Evolutionary conservation across 441 rosid genomes (phyloP), one percentile per base, ranked within the genome.

Genomic region (Biscutella laevigata): DNA sequence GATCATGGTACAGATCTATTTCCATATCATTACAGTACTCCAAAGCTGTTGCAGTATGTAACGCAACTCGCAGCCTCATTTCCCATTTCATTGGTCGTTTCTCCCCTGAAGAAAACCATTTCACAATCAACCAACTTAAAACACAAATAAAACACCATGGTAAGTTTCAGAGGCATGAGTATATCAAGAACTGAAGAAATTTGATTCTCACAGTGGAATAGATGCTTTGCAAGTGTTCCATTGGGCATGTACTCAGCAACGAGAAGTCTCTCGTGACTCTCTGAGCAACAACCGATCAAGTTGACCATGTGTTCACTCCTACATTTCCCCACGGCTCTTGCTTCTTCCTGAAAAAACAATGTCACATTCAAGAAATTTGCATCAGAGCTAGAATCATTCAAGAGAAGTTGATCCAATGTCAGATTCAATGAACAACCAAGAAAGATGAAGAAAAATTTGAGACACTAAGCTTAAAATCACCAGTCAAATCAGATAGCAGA

Each of bases 211-310:
- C 90, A 80, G 59, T 80, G 86, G 56, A 83, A 83, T 30, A 83
- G 81, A 70, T 83, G 90, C 57, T 80, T 83, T 10, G 87, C 87
- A 42, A 83, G 78, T 5, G 87, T 83, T 42, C 74, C 87, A 59
- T 80, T 67, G 20, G 86, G 76, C 90, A 77, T 80, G 50, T 60
- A 83, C 67, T 83, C 86, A 5, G 86, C 68, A n/a, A 83, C 82
- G 28, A 83, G 74, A 71, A 83, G 47, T 46, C 86, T 77, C 71
- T 83, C 87, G 20, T 83, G 80, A 24, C 77, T 83, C 34, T 80
- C 83, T 36, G 71, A 73, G 63, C 87, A 83, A 62, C 81, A 80
- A 19, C 87, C 87, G 16, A 80, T 71, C 75, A 83, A 64, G 72
- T 77, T 83, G 11, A 61, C 84, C 76, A 80, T 62, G 47, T 79